Evolutionary conservation across 768 basidiomycete genomes (phyloP).

Genomic region (Dentipellis sp.): DNA sequence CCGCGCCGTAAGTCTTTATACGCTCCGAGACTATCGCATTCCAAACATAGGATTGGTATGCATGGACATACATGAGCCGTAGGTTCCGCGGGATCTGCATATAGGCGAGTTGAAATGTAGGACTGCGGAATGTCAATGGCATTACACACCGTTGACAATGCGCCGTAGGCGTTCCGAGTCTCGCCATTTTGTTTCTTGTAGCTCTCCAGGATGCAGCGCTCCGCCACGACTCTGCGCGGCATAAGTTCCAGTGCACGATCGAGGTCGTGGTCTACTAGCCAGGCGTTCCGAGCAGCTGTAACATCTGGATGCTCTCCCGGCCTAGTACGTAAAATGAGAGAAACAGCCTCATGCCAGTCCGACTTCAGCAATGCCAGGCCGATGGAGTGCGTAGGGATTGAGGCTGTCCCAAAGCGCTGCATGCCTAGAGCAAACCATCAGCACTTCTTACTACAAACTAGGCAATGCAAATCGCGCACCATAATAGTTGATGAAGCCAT

Average conservation of each 20-base stretch:
- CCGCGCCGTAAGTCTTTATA: constrained; percentile 65
- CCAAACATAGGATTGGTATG: constrained; percentile 98
- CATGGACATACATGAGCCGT: constrained; percentile 95
- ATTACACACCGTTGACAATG: constrained; percentile 66
- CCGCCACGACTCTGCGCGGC: constrained; percentile 89
- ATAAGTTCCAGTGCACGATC: constrained; percentile 77
- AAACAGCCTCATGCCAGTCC: constrained; percentile 84
- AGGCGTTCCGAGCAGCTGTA: constrained; percentile 74
- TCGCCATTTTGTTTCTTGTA: constrained; percentile 76
- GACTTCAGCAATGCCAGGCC: constrained; percentile 84
- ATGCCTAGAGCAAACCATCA: constrained; percentile 48
- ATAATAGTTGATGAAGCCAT: constrained; percentile 97
- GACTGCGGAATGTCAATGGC: neutral
- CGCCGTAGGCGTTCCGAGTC: constrained; percentile 78
- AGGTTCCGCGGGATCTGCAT: constrained; percentile 88
- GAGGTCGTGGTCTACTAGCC: constrained; percentile 76
- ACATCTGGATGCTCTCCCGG: constrained; percentile 92
- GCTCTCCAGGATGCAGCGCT: constrained; percentile 85
- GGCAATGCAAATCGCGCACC: constrained; percentile 33
- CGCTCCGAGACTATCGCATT: constrained; percentile 95
- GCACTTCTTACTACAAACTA: neutral
- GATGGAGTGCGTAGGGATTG: constrained; percentile 90
- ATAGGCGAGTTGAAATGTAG: neutral
- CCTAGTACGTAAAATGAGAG: constrained; percentile 71
- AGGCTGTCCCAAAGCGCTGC: constrained; percentile 98